A percentile compares a stretch with the other conserved stretches of the same genome.
Evolutionary conservation across 2,329 filamentous ascomycete genomes (phyloP).

Genomic region (Exophiala oligosperma): DNA sequence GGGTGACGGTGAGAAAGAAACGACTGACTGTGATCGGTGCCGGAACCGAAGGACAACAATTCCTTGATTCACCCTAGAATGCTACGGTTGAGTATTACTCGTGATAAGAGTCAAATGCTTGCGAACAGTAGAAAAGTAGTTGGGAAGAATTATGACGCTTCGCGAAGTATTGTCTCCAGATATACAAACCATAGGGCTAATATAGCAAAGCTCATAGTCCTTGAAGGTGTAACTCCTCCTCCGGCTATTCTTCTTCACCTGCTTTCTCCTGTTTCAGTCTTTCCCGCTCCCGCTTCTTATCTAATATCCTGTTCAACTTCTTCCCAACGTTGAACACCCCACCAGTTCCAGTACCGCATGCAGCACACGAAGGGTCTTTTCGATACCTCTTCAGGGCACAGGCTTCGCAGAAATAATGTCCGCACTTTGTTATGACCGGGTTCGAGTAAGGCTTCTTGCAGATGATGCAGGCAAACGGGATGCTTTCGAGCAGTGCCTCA

Average conservation of each 20-base stretch:
- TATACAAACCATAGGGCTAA: neutral
- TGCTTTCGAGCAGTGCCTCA: slow-evolving; percentile 66
- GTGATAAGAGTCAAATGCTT: too few relatives aligned
- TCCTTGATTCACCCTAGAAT: too few relatives aligned
- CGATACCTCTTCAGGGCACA: slow-evolving; percentile 86
- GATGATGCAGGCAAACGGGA: slow-evolving; percentile 87
- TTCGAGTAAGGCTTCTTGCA: slow-evolving; percentile 76
- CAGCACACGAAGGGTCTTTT: slow-evolving; percentile 82
- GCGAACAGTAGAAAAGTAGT: too few relatives aligned
- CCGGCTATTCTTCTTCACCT: slow-evolving; percentile 43
- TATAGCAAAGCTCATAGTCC: neutral
- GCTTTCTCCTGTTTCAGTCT: slow-evolving; percentile 53
- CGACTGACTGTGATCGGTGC: too few relatives aligned
- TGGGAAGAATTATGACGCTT: too few relatives aligned
- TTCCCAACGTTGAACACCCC: slow-evolving; percentile 90
- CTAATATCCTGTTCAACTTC: slow-evolving; percentile 75
- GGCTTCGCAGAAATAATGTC: slow-evolving; percentile 92
- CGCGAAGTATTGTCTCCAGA: too few relatives aligned
- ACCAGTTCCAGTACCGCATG: slow-evolving; percentile 79
- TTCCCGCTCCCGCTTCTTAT: slow-evolving; percentile 63
- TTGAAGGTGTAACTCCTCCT: neutral
- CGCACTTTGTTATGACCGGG: slow-evolving; percentile 84
- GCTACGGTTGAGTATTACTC: too few relatives aligned
- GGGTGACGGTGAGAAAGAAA: neutral
- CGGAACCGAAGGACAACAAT: too few relatives aligned